Percentiles rank a stretch among this genome's conserved stretches.
Conservation (phyloP, 306 rosid species). For the Fagus sylvatica region DNA sequence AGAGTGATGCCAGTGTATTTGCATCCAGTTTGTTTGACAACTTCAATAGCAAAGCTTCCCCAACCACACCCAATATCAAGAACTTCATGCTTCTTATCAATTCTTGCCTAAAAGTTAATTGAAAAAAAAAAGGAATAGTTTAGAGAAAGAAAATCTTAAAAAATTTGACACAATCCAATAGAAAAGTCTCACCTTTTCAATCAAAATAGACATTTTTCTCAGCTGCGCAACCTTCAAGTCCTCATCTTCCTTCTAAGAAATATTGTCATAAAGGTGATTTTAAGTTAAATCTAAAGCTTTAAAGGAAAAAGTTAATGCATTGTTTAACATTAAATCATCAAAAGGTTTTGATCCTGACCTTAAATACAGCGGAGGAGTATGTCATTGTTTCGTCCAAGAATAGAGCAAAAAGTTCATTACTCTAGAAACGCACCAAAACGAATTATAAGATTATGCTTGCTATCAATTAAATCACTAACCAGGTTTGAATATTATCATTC, state of each 20-base stretch:
- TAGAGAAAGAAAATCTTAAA: too few relatives aligned
- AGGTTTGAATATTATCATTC: too few relatives aligned
- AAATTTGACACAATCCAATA: too few relatives aligned
- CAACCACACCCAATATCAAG: too few relatives aligned
- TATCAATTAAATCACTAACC: too few relatives aligned
- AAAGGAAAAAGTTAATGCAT: conserved; percentile 8
- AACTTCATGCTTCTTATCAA: too few relatives aligned
- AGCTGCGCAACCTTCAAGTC: conserved; percentile 72
- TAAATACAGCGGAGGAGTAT: conserved; percentile 76
- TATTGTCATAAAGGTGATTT: background rate
- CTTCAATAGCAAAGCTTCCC: too few relatives aligned
- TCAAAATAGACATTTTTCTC: conserved; percentile 70
- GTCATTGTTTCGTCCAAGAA: conserved; percentile 93
- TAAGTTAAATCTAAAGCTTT: background rate
- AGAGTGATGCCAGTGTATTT: too few relatives aligned
- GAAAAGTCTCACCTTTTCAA: conserved; percentile 49
- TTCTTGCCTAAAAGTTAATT: too few relatives aligned
- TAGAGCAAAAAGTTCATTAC: conserved; percentile 80
- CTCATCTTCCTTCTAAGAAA: conserved; percentile 55
- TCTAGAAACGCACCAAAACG: conserved; percentile 46
- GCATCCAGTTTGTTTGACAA: too few relatives aligned
- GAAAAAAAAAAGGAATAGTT: too few relatives aligned
- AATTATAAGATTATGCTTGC: background rate
- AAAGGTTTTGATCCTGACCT: conserved; percentile 50
- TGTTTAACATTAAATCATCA: background rate